Evolutionary conservation across 164 flowering plant species (phyloP).

Genomic region (Piper betle): DNA sequence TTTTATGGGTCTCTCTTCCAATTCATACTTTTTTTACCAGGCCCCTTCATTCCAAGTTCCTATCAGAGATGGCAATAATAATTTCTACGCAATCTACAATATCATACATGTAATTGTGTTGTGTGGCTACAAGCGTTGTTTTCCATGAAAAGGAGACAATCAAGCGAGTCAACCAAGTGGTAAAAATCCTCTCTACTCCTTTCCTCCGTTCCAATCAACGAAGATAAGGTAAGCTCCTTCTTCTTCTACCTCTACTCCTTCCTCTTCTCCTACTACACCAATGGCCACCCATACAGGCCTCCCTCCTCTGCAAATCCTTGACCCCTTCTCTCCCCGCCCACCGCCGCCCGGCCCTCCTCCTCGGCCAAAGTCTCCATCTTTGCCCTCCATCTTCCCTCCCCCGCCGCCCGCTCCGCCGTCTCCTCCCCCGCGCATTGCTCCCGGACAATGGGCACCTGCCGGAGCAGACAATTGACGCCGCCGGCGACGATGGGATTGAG

Average conservation of each 20-base stretch:
- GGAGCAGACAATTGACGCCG: not conserved
- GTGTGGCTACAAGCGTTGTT: no score
- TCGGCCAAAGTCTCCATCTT: not conserved
- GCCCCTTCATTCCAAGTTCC: no score
- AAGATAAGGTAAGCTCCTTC: not conserved
- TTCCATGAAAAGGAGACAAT: no score
- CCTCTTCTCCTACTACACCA: not conserved
- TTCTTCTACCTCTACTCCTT: not conserved
- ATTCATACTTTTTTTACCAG: no score
- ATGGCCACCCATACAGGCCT: constrained; percentile 59
- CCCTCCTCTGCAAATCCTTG: constrained; percentile 34
- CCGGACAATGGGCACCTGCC: constrained; percentile 5
- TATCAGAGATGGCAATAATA: no score
- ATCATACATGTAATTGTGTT: no score
- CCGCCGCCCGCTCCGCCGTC: not conserved
- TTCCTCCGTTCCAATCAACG: no score
- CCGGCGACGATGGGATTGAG: constrained; percentile 8
- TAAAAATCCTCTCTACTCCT: no score
- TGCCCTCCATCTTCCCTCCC: not conserved
- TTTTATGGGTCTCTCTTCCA: no score
- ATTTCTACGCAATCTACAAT: no score
- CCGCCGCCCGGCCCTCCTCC: not conserved
- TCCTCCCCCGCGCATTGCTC: constrained; percentile 8
- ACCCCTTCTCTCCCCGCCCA: constrained; percentile 9
- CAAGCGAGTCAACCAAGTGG: no score